These are phyloP conservation scores for Penicillium corylophilum DNA, from an alignment of 2,329 filamentous ascomycete genomes.

Conservation along the genomic window DNA sequence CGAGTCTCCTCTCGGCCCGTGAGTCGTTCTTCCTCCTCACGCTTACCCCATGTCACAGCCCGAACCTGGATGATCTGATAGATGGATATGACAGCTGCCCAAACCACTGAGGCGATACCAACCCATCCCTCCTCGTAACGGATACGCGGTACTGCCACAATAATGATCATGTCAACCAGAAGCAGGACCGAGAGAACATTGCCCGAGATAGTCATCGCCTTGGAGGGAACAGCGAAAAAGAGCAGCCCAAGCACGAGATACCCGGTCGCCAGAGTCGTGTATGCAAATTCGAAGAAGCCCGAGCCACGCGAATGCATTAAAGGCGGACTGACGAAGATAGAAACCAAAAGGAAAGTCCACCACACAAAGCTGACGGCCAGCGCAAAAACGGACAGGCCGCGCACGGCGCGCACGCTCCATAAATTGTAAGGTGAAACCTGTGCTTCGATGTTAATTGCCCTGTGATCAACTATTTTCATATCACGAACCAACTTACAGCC, in stretches of 20 bases:
- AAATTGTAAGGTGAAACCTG: constrained; percentile 86
- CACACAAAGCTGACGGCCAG: constrained; percentile 76
- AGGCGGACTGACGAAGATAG: constrained; percentile 85
- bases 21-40: constrained; percentile 85
- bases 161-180: constrained; percentile 73
- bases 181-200: constrained; percentile 66
- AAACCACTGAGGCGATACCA: constrained; percentile 80
- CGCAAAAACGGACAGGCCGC: constrained; percentile 75
- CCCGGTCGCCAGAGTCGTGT: constrained; percentile 72
- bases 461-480: neutral
- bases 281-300: constrained; percentile 88
- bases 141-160: constrained; percentile 70
- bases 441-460: neutral
- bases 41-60: constrained; percentile 86
- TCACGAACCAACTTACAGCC: constrained; percentile 10
- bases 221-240: constrained; percentile 85
- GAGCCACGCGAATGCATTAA: constrained; percentile 82
- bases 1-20: constrained; percentile 86
- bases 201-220: constrained; percentile 71
- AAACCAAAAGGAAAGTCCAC: constrained; percentile 89
- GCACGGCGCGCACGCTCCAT: constrained; percentile 79
- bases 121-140: constrained; percentile 87
- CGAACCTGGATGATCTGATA: constrained; percentile 80
- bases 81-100: constrained; percentile 74
- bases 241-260: constrained; percentile 74